These are phyloP conservation scores for Cylindrotheca fusiformis DNA, from an alignment of 108 stramenopile genomes.

Conservation along the genomic window DNA sequence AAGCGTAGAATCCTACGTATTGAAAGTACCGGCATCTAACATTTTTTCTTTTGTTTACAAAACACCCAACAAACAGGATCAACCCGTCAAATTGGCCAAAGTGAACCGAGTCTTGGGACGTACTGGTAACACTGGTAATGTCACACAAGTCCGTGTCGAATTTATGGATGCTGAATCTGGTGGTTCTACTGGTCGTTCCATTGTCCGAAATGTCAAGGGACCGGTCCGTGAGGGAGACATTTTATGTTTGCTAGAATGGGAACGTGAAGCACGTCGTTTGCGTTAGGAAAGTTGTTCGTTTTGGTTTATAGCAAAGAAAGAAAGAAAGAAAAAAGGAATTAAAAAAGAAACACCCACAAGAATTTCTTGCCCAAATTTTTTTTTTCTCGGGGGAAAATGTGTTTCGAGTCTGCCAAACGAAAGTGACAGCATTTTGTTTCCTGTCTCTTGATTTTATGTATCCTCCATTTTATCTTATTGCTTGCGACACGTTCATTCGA, in stretches of 20 bases:
- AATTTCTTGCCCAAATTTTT: too few relatives aligned
- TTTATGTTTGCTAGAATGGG: conserved; percentile 98
- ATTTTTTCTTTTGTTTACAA: background rate
- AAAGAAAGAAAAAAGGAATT: conserved; percentile 11
- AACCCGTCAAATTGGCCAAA: conserved; percentile 96
- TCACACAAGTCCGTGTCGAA: conserved; percentile 99
- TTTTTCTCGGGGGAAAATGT: too few relatives aligned
- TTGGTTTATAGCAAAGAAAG: background rate
- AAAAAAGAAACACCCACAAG: too few relatives aligned
- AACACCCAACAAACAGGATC: conserved; percentile 48
- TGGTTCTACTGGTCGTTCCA: conserved; percentile 83
- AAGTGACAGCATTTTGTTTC: too few relatives aligned
- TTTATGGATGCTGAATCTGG: conserved; percentile 93
- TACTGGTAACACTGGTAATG: conserved; percentile 99
- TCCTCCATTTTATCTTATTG: too few relatives aligned
- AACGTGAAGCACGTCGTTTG: conserved; percentile 98
- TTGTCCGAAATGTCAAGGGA: conserved; percentile 99
- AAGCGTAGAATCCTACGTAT: conserved; percentile 14
- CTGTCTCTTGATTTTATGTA: too few relatives aligned
- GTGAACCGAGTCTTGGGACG: conserved; percentile 97
- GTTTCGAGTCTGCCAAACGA: too few relatives aligned
- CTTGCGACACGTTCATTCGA: too few relatives aligned
- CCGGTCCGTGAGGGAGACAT: conserved; percentile 99
- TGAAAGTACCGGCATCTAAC: conserved; percentile 8
- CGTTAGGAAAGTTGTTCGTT: conserved; percentile 64